Base-by-base conservation (phyloP, 2,329 filamentous ascomycete species). In the Helicocarpus griseus region DNA sequence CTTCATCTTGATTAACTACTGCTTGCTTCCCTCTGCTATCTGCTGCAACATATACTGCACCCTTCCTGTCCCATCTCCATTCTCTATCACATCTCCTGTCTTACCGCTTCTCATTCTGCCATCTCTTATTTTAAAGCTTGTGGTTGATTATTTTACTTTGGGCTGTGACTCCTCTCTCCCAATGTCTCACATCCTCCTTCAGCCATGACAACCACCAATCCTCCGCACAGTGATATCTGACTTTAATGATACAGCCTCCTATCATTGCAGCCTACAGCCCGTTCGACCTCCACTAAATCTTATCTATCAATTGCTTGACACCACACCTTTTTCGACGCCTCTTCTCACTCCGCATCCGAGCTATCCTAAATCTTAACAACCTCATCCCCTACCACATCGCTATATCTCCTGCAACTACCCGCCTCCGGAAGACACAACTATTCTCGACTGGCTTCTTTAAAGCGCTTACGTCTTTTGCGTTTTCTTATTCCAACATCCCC, bases 111-210 rank as follows among this genome's bases (percentile, higher is more conserved):
- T 54, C 21, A 56, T 52, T 51, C 47, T 40, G 11, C 35, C 26
- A 33, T 9, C 41, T 44, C n/a, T n/a, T n/a, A n/a, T n/a, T n/a
- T n/a, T 26, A 40, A 7, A 29, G 22, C 41, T 39, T 5, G 13
- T 36, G 7, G 19, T 46, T 33, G 9, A 6, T n/a, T n/a, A n/a
- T 50, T 44, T 39, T 26, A 14, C 29, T 40, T 41, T 28, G 53
- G 51, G 24, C 9, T 50, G 44, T 48, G 22, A 50, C 49, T 51
- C 50, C 35, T 45, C 50, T 43, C 9, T 43, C 9, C 49, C 48
- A 48, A 53, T 44, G 33, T 38, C 51, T 48, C 55, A 54, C 57
- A 55, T 35, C 51, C 36, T 54, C 53, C 59, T 55, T 52, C 57
- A 33, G 35, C 49, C 31, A 51, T 54, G 56, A 52, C 24, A 24